These are phyloP conservation scores for Wolfiporia cocos DNA, from an alignment of 1,284 basidiomycete genomes.

Conservation along the genomic window DNA sequence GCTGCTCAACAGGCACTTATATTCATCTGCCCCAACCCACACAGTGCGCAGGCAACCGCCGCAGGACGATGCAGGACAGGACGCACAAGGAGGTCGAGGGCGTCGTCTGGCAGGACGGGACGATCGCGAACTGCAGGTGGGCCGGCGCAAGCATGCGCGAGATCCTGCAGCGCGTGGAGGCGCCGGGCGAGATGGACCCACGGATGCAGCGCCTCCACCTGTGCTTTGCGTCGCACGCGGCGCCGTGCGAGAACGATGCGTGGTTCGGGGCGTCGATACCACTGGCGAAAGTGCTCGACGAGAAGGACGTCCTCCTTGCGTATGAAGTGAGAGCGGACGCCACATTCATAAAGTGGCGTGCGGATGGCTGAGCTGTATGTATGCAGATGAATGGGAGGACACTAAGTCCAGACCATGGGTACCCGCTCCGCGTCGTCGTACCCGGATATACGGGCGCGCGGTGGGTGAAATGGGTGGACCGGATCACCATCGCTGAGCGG, in stretches of 20 bases:
- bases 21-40: not conserved
- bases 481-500: slow-evolving; percentile 40
- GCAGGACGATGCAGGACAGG: slow-evolving; percentile 57
- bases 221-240: slow-evolving; percentile 57
- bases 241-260: slow-evolving; percentile 52
- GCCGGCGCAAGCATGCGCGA: slow-evolving; percentile 50
- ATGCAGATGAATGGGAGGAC: not conserved
- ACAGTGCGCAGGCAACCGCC: slow-evolving; percentile 64
- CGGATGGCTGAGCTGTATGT: too few species aligned
- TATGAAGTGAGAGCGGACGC: slow-evolving; percentile 41
- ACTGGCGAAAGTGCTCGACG: slow-evolving; percentile 39
- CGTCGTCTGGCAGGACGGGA: slow-evolving; percentile 56
- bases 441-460: slow-evolving; percentile 70
- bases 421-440: slow-evolving; percentile 62
- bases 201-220: slow-evolving; percentile 34
- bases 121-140: slow-evolving; percentile 59
- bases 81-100: slow-evolving; percentile 33
- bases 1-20: too few species aligned
- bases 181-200: not conserved
- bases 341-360: too few species aligned
- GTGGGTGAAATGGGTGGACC: slow-evolving; percentile 77
- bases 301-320: slow-evolving; percentile 52
- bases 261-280: slow-evolving; percentile 60
- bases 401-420: slow-evolving; percentile 58
- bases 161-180: slow-evolving; percentile 39